These are phyloP conservation scores for Plectranthus barbatus DNA, from an alignment of 257 asterid genomes.

Conservation along the genomic window DNA sequence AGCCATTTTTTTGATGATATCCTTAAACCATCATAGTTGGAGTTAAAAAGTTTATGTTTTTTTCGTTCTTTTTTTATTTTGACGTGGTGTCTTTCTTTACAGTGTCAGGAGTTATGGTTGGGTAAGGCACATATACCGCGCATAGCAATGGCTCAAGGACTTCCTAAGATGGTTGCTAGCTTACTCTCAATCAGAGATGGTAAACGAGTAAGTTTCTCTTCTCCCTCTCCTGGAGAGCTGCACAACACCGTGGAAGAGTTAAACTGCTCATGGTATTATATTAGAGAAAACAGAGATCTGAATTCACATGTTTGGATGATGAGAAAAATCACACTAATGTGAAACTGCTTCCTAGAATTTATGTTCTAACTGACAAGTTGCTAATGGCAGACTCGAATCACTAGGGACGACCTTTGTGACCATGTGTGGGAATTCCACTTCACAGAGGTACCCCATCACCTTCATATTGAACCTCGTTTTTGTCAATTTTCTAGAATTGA, in stretches of 20 bases:
- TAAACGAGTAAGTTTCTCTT: slow-evolving; percentile 49
- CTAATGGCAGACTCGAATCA: slow-evolving; percentile 60
- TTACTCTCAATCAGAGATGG: slow-evolving; percentile 61
- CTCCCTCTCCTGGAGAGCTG: not conserved
- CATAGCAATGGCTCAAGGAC: slow-evolving; percentile 39
- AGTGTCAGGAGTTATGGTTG: slow-evolving; percentile 73
- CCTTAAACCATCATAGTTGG: no score
- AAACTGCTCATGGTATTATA: not conserved
- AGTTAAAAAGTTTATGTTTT: no score
- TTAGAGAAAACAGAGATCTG: not conserved
- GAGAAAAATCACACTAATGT: not conserved
- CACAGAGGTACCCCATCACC: slow-evolving; percentile 41
- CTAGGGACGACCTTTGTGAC: slow-evolving; percentile 58
- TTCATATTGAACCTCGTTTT: not conserved
- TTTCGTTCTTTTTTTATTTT: no score
- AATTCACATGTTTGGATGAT: not conserved
- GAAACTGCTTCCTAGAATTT: not conserved
- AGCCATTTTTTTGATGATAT: not conserved
- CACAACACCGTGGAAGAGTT: no score
- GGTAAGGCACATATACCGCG: slow-evolving; percentile 85
- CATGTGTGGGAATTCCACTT: slow-evolving; percentile 76
- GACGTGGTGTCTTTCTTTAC: slow-evolving; percentile 4
- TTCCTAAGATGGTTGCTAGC: slow-evolving; percentile 47
- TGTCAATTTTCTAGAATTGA: not conserved
- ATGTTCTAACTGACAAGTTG: slow-evolving; percentile 13